Percentiles rank a stretch among this genome's conserved stretches.
These are phyloP conservation scores for Pythium myriotylum DNA, from an alignment of 352 stramenopile species.

Conservation along the genomic window DNA sequence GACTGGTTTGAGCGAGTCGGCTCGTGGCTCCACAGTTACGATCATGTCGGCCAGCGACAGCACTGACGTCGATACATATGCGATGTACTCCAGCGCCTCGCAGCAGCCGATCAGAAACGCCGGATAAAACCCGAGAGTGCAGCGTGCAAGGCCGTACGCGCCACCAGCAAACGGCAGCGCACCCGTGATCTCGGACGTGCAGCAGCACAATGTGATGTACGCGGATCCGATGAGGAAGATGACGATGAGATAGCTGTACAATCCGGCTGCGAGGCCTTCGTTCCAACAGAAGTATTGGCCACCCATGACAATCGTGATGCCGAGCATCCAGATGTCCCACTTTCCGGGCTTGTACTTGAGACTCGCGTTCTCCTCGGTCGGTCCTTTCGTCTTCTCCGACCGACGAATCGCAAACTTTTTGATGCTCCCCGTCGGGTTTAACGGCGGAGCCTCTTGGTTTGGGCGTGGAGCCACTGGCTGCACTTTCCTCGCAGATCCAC, in stretches of 20 bases:
- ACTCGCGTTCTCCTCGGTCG: background rate
- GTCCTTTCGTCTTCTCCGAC: constrained; percentile 22
- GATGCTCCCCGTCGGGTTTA: background rate
- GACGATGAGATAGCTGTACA: constrained; percentile 17
- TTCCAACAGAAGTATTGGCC: constrained; percentile 39
- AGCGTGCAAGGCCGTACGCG: constrained; percentile 31
- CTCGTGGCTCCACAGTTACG: background rate
- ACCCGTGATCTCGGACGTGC: constrained; percentile 29
- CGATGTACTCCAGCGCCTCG: constrained; percentile 26
- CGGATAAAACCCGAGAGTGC: constrained; percentile 31
- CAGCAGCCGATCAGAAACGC: constrained; percentile 35
- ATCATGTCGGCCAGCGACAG: constrained; percentile 13
- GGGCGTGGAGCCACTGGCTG: background rate
- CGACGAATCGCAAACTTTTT: constrained; percentile 15
- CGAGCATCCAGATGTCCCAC: constrained; percentile 28
- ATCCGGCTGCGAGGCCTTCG: constrained; percentile 17
- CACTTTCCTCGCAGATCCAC: background rate
- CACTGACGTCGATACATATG: background rate
- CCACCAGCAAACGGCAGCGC: constrained; percentile 34
- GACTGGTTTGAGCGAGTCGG: background rate
- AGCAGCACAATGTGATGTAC: constrained; percentile 28
- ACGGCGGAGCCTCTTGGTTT: background rate
- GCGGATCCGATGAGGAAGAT: constrained; percentile 20
- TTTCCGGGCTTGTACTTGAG: constrained; percentile 14
- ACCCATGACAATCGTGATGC: constrained; percentile 32